These are phyloP conservation scores for Anisogramma anomala DNA, from an alignment of 2,329 filamentous ascomycete genomes.

Conservation along the genomic window DNA sequence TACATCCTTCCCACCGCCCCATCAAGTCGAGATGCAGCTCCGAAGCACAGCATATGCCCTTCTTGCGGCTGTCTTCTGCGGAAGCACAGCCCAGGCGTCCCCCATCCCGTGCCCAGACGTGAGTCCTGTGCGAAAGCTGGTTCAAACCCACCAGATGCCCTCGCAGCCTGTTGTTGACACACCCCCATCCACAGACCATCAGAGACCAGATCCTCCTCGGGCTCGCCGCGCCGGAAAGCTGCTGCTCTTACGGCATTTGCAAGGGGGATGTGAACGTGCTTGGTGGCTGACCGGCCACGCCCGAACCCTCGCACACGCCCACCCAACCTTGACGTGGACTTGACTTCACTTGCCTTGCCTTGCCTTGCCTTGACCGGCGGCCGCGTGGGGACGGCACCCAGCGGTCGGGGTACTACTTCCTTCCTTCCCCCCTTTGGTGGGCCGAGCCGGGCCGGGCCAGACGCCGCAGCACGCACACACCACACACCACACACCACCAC, in stretches of 20 bases:
- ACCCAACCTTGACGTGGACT: no score
- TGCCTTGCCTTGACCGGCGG: no score
- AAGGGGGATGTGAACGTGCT: slow-evolving; percentile 13
- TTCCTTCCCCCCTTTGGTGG: no score
- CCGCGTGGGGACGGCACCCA: no score
- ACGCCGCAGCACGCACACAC: no score
- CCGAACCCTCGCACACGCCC: not conserved
- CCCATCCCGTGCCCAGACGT: slow-evolving; percentile 14
- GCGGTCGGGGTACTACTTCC: no score
- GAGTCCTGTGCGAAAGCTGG: slow-evolving; percentile 1
- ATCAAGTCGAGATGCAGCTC: slow-evolving; percentile 6
- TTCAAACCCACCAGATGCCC: no score
- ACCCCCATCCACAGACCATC: slow-evolving; percentile 1
- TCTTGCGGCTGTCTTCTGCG: slow-evolving; percentile 9
- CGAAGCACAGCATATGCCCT: slow-evolving; percentile 3
- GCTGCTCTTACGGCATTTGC: slow-evolving; percentile 14
- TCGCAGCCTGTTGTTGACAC: no score
- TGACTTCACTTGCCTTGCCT: no score
- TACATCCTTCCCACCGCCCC: not conserved
- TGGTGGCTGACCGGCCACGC: slow-evolving; percentile 7
- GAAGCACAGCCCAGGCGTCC: slow-evolving; percentile 7
- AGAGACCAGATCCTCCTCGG: slow-evolving; percentile 13
- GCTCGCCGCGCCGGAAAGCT: slow-evolving; percentile 9
- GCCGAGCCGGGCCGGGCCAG: no score
- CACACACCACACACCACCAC: no score